Conservation (phyloP, 345 rosid genomes). For the Sisymbrium irio region DNA sequence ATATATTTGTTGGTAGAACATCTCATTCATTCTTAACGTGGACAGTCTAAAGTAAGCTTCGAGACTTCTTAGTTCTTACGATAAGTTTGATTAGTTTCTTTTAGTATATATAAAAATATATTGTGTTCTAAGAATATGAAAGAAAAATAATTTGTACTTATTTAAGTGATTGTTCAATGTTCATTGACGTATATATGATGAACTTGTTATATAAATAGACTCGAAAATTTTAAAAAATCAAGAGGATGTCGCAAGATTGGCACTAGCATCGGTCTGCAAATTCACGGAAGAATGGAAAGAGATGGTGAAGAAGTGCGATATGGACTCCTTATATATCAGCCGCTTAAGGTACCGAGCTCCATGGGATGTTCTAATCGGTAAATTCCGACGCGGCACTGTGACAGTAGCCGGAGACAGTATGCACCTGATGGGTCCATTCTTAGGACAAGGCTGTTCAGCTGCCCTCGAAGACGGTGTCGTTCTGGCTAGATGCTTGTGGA, state of each 20-base stretch:
- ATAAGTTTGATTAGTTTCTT: too few relatives aligned
- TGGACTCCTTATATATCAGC: slow-evolving; percentile 31
- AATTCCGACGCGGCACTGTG: slow-evolving; percentile 37
- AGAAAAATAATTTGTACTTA: not conserved
- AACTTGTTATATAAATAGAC: not conserved
- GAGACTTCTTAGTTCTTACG: too few relatives aligned
- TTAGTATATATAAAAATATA: not conserved
- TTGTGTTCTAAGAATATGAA: not conserved
- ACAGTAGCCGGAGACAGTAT: slow-evolving; percentile 55
- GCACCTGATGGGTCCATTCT: slow-evolving; percentile 55
- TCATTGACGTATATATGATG: not conserved
- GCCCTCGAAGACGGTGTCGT: slow-evolving; percentile 52
- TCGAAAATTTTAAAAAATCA: slow-evolving; percentile 15
- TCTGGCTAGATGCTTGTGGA: slow-evolving; percentile 46
- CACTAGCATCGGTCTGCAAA: slow-evolving; percentile 27
- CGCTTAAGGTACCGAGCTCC: slow-evolving; percentile 43
- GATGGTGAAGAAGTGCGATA: slow-evolving; percentile 41
- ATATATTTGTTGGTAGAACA: not conserved
- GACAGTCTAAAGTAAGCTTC: too few relatives aligned
- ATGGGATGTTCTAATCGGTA: slow-evolving; percentile 38
- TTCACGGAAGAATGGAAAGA: slow-evolving; percentile 41
- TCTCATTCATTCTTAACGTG: too few relatives aligned
- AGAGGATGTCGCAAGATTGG: slow-evolving; percentile 25
- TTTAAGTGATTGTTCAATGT: not conserved
- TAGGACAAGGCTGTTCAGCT: slow-evolving; percentile 52